Base-by-base conservation (phyloP, 163 green algal species). In the Chlorella variabilis region DNA sequence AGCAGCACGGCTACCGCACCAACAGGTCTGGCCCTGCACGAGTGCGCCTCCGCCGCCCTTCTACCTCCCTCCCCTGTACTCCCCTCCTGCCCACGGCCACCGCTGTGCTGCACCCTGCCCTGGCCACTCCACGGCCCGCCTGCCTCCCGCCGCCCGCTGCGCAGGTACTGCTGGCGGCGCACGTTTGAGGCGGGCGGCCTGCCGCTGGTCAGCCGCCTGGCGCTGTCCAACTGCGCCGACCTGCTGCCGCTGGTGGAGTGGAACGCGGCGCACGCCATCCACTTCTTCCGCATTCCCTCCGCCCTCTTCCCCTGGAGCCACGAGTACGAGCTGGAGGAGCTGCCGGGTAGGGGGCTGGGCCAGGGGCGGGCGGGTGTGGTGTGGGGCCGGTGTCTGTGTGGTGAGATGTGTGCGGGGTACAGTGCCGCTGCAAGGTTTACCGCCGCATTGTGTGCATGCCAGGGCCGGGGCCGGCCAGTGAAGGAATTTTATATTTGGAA, bases 271-370 rank as follows among this genome's bases (percentile, higher is more conserved):
- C 79, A 91, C 58, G 83, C 81, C 80, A 90, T 93, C 63, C 87
- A 86, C 38, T 73, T 93, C 31, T 93, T 92, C 79, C 68, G 90
- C 8, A 69, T 83, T 7, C 66, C 69, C 56, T 74, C 51, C 8
- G 83, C 83, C 63, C 87, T 96, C 31, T 91, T 95, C 23, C 92
- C 92, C 18, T 96, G 92, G 92, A 85, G 86, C 81, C 29, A 42
- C 7, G 87, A 86, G 48, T 94, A 92, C 63, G 41, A 86, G 31
- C 41, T 91, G 41, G 85, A 92, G 73, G 77, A 94, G 42, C 83
- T 96, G 76, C 91, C 90, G 13, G 73, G 73, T 80, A 56, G 38
- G 73, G 0, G 33, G 3, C 21, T 8, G 38, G 38, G 59, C 6
- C 5, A 67, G 59, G n/a, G 17, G 59, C 9, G 59, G 54, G 54